Conservation (phyloP, 2,329 filamentous ascomycete genomes). For the Colletotrichum lentis region DNA sequence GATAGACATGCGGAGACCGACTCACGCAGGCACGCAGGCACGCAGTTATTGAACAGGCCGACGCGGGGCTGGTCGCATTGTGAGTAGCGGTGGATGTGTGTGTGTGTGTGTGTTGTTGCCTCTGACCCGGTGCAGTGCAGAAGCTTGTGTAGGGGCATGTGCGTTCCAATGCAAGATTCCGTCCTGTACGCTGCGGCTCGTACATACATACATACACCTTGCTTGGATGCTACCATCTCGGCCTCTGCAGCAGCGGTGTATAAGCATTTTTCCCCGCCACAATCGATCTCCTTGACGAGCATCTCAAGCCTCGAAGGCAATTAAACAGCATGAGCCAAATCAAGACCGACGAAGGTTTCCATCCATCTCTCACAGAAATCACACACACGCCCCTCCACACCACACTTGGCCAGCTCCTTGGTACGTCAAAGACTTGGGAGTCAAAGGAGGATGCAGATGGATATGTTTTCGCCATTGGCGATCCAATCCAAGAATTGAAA, state of each 20-base stretch:
- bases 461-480: no score
- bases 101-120: conserved; percentile 11
- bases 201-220: conserved; percentile 16
- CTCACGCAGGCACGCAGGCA: conserved; percentile 20
- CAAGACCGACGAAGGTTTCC: background rate
- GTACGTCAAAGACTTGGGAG: no score
- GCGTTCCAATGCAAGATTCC: conserved; percentile 36
- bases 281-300: background rate
- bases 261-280: background rate
- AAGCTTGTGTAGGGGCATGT: conserved; percentile 33
- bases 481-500: no score
- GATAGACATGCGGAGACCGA: conserved; percentile 15
- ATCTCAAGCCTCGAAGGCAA: background rate
- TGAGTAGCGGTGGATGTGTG: conserved; percentile 14
- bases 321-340: background rate
- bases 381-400: background rate
- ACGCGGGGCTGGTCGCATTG: conserved; percentile 21
- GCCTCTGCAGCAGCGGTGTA: conserved; percentile 11
- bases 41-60: conserved; percentile 8
- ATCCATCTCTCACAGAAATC: background rate
- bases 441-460: no score
- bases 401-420: background rate
- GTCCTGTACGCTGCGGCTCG: conserved; percentile 29
- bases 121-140: conserved; percentile 14
- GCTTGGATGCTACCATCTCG: conserved; percentile 15